Evolutionary conservation across 345 rosid species (phyloP).

Genomic region (Citrus australasica): DNA sequence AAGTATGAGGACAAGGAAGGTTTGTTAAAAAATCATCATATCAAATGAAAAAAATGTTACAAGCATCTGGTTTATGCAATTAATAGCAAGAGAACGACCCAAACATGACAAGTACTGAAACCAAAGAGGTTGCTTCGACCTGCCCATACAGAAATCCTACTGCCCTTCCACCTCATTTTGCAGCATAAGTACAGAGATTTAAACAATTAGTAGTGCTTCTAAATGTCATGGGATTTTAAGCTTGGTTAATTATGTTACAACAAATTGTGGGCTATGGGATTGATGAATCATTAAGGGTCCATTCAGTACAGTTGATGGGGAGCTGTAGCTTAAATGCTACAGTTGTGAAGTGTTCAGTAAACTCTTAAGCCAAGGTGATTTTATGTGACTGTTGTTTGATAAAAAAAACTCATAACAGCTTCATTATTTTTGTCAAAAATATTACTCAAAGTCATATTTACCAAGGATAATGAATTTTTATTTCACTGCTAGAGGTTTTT

Average conservation of each 20-base stretch:
- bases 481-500: too few relatives aligned
- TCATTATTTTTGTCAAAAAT: too few relatives aligned
- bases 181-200: not conserved
- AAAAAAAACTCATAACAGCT: too few relatives aligned
- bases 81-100: not conserved
- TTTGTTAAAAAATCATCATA: not conserved
- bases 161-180: not conserved
- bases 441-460: too few relatives aligned
- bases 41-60: not conserved
- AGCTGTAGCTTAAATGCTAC: too few relatives aligned
- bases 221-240: not conserved
- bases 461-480: too few relatives aligned
- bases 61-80: not conserved
- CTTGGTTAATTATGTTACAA: not conserved
- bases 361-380: too few relatives aligned
- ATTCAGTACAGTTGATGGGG: too few relatives aligned
- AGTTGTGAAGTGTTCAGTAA: too few relatives aligned
- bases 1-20: constrained; percentile 1
- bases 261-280: not conserved
- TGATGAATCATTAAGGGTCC: not conserved
- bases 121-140: not conserved
- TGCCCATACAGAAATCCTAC: not conserved
- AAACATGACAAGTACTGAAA: not conserved
- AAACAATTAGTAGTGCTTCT: not conserved
- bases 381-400: too few relatives aligned